Evolutionary conservation across 1,284 basidiomycete genomes (phyloP).

Genomic region (Fomitopsis pinicola): DNA sequence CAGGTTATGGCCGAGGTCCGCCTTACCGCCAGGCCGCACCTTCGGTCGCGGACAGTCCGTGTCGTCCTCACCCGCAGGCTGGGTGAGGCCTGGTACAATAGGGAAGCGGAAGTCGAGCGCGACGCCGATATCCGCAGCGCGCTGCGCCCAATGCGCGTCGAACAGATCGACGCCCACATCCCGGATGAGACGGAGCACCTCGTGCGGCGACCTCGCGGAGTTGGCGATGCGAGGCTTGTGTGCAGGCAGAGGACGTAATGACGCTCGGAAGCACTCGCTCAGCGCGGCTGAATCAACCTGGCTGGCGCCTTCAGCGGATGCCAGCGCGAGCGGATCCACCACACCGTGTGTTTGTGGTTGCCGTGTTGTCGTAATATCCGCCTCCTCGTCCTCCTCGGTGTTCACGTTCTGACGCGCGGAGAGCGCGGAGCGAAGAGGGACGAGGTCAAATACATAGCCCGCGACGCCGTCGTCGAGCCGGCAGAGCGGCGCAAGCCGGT

Average conservation of each 20-base stretch:
- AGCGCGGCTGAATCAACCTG: conserved; percentile 6
- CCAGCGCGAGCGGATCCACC: background rate
- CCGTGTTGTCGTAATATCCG: background rate
- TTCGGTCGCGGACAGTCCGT: conserved; percentile 6
- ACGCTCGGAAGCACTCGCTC: conserved; percentile 46
- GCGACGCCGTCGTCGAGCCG: conserved; percentile 61
- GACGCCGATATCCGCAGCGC: conserved; percentile 61
- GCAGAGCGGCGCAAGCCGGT: conserved; percentile 43
- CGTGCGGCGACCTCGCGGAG: conserved; percentile 61
- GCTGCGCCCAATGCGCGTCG: conserved; percentile 66
- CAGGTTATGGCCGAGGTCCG: conserved; percentile 65
- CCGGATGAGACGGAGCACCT: conserved; percentile 60
- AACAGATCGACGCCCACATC: conserved; percentile 72
- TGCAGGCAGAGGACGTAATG: conserved; percentile 47
- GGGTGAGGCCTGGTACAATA: conserved; percentile 18
- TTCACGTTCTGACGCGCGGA: background rate
- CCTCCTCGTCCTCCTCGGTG: background rate
- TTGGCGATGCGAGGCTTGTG: conserved; percentile 61
- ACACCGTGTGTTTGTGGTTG: background rate
- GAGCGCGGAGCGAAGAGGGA: conserved; percentile 40
- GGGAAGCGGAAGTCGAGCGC: conserved; percentile 78
- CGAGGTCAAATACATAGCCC: conserved; percentile 69
- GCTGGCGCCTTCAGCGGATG: background rate
- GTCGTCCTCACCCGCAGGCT: background rate
- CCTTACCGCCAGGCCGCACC: conserved; percentile 24